Evolutionary conservation across 768 basidiomycete genomes (phyloP).

Genomic region (Austroboletus festivus): DNA sequence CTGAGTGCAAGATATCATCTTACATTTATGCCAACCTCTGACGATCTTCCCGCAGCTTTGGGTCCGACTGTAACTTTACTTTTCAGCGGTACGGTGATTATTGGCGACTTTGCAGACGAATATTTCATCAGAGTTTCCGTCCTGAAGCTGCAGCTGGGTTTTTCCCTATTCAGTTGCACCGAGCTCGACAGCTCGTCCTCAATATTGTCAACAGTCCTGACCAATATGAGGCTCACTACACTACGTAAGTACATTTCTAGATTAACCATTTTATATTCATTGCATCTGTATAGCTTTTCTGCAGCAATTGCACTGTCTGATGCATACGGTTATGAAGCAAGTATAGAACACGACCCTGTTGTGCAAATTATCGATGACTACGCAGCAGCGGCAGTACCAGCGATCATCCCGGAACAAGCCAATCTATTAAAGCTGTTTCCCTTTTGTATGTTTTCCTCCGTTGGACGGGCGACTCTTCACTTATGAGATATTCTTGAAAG

Average conservation of each 20-base stretch:
- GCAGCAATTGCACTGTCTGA: neutral
- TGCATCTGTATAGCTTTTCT: constrained; percentile 1
- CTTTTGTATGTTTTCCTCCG: neutral
- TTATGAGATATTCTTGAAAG: constrained; percentile 3
- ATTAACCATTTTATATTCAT: neutral
- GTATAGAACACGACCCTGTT: constrained; percentile 3
- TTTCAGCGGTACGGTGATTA: constrained; percentile 8
- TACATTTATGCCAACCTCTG: neutral
- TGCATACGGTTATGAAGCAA: constrained; percentile 8
- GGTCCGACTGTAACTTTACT: constrained; percentile 2
- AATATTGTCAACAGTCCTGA: constrained; percentile 2
- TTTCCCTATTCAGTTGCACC: constrained; percentile 5
- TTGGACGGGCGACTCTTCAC: neutral
- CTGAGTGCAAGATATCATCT: neutral
- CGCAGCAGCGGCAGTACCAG: neutral
- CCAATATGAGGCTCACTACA: neutral
- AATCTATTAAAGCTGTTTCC: constrained; percentile 4
- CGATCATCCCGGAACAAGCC: constrained; percentile 1
- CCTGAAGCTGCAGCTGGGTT: constrained; percentile 2
- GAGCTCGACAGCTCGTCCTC: constrained; percentile 1
- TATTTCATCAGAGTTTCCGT: constrained; percentile 14
- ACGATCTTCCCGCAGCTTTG: constrained; percentile 1
- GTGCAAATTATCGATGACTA: constrained; percentile 2
- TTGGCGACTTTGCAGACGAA: constrained; percentile 11
- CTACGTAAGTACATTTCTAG: neutral